Evolutionary conservation across 2,329 filamentous ascomycete species (phyloP), one percentile per base, ranked within the genome.

Genomic region (Aquanectria penicillioides): DNA sequence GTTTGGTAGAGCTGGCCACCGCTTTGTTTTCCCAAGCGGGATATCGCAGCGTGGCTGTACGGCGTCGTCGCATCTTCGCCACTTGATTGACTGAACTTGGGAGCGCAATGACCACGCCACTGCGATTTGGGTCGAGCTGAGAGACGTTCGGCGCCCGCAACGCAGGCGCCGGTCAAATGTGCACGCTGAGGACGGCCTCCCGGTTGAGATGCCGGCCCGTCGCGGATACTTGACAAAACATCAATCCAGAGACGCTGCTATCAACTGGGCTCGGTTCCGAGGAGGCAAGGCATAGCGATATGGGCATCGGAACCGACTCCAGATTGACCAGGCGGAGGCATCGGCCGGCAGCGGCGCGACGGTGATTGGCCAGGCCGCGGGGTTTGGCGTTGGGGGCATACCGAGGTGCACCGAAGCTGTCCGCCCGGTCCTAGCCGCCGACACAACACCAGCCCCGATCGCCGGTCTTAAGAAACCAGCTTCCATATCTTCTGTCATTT

Each of bases 361-460:
- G 12, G 17, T 53, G 48, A 58, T 58, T 58, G 55, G 55, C 55
- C 22, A 4, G 40, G 26, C 47, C 25, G 31, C 33, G 25, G n/a
- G 17, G 17, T 13, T 15, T 31, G 12, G n/a, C 25, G 20, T 31
- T 23, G 40, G 33, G 23, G 40, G 38, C 48, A 52, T 52, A 47
- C 55, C 48, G 48, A 58, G 33, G 26, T 29, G 48, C 55, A 22
- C 55, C 55, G 55, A 43, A 38, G 36, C 26, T 38, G 38, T 18
- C 48, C 48, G 34, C 48, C 55, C 55, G 55, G 28, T 48, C 55
- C 36, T 58, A 58, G 33, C 55, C 55, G 55, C 55, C 48, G 48
- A 50, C 38, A 18, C 48, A 20, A 18, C 28, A 26, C 33, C 48
- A 28, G 44, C 47, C 47, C 54, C 47, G 47, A 47, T 57, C 25